phyloP scores from a whole-genome alignment of 331 rosid species.

The Quercus phellos region DNA sequence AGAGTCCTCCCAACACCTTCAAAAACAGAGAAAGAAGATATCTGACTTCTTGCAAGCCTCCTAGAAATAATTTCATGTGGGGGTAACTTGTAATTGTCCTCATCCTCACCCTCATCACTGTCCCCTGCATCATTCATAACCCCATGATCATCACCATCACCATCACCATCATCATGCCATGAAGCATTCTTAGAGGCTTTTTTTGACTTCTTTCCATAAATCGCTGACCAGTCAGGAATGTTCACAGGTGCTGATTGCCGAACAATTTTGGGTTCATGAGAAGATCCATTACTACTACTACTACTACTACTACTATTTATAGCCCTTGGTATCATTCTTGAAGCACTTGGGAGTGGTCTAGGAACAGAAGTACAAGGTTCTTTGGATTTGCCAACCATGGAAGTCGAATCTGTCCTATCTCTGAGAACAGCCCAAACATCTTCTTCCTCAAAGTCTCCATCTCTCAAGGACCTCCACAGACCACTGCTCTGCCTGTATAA shows the following conservation, averaged over 20 bases:
- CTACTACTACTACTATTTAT: slow-evolving; percentile 27
- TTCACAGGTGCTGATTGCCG: slow-evolving; percentile 76
- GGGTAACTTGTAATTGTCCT: slow-evolving; percentile 41
- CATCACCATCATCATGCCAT: slow-evolving; percentile 26
- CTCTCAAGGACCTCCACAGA: slow-evolving; percentile 75
- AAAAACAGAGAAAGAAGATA: slow-evolving; percentile 80
- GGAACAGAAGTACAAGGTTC: slow-evolving; percentile 26
- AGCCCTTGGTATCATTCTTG: slow-evolving; percentile 61
- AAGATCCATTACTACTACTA: slow-evolving; percentile 28
- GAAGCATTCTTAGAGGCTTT: slow-evolving; percentile 26
- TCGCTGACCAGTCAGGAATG: slow-evolving; percentile 61
- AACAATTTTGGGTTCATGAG: slow-evolving; percentile 38
- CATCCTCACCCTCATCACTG: slow-evolving; percentile 37
- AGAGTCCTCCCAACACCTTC: slow-evolving; percentile 96
- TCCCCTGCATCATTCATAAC: slow-evolving; percentile 10
- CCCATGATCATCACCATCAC: slow-evolving; percentile 10
- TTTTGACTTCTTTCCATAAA: slow-evolving; percentile 30
- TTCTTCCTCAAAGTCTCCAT: slow-evolving; percentile 84
- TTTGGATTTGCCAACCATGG: slow-evolving; percentile 20
- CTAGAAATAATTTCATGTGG: slow-evolving; percentile 82
- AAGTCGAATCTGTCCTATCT: slow-evolving; percentile 24
- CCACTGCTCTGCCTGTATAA: slow-evolving; percentile 54
- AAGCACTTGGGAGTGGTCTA: slow-evolving; percentile 35
- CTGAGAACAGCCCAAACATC: slow-evolving; percentile 68
- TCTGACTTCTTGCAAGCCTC: slow-evolving; percentile 72